Percentiles rank a stretch among this genome's conserved stretches.
phyloP scores from a whole-genome alignment of 179 eudicot species.

The Amaranthus tricolor region DNA sequence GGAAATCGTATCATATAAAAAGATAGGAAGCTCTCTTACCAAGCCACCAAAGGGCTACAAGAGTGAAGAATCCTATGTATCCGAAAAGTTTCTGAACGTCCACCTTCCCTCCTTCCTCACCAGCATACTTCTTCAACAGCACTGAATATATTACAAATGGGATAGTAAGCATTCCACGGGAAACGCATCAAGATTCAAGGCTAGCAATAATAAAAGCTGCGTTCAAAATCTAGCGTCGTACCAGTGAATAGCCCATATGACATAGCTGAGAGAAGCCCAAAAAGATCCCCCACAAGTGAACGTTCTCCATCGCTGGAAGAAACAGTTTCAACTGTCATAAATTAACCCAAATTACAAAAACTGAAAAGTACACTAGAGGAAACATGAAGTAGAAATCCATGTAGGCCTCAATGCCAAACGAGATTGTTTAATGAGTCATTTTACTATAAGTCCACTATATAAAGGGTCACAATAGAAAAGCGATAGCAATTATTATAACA shows the following conservation, averaged over 20 bases:
- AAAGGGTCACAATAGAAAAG: too few species aligned
- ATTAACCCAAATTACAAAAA: slow-evolving; percentile 41
- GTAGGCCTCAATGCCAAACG: too few species aligned
- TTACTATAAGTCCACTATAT: too few species aligned
- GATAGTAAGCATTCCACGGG: slow-evolving; percentile 17
- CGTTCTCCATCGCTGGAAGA: slow-evolving; percentile 73
- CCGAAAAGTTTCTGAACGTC: slow-evolving; percentile 98
- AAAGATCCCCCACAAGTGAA: slow-evolving; percentile 87
- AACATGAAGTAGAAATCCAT: too few species aligned
- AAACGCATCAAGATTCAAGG: neutral
- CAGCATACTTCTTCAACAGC: slow-evolving; percentile 82
- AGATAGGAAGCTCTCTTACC: slow-evolving; percentile 46
- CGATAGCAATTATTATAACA: too few species aligned
- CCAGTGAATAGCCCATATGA: slow-evolving; percentile 89
- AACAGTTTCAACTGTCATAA: slow-evolving; percentile 48
- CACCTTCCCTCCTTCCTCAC: slow-evolving; percentile 90
- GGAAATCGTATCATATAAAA: neutral
- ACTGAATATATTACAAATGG: slow-evolving; percentile 45
- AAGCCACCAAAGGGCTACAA: slow-evolving; percentile 96
- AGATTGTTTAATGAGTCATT: too few species aligned
- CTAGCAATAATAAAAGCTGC: neutral
- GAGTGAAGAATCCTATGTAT: slow-evolving; percentile 87
- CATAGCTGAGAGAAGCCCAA: slow-evolving; percentile 96
- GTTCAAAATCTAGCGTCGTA: slow-evolving; percentile 26
- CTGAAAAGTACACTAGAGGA: slow-evolving; percentile 10